Conservation (phyloP, 225 moss, liverwort and hornwort genomes). For the Straminergon stramineum region DNA sequence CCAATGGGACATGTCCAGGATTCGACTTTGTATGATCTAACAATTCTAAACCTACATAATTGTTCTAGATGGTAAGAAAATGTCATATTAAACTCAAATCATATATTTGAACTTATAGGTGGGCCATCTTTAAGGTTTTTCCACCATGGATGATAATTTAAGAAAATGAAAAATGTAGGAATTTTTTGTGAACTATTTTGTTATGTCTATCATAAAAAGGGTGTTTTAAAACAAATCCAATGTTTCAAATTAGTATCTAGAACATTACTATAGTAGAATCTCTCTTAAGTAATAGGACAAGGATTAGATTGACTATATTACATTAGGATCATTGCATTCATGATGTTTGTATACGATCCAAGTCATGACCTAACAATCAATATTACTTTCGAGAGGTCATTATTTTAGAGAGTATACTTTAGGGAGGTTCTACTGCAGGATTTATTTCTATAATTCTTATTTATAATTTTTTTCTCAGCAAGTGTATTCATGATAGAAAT, state of each 20-base stretch:
- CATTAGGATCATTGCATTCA: no score
- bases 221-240: background rate
- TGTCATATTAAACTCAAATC: background rate
- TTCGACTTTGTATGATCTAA: accelerated
- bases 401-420: no score
- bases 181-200: background rate
- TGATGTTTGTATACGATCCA: no score
- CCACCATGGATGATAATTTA: no score
- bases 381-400: no score
- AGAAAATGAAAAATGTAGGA: background rate
- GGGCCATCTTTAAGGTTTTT: background rate
- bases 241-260: background rate
- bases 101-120: background rate
- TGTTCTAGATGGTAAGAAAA: background rate
- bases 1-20: background rate
- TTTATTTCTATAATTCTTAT: background rate
- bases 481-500: no score
- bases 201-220: background rate
- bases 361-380: accelerated
- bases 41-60: background rate
- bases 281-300: no score
- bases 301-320: no score
- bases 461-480: background rate
- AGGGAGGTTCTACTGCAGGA: no score
- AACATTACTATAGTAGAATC: no score